Evolutionary conservation across 371 early-diverging fungal species (phyloP), one percentile per base, ranked within the genome.

Genomic region (Mortierella polycephala): DNA sequence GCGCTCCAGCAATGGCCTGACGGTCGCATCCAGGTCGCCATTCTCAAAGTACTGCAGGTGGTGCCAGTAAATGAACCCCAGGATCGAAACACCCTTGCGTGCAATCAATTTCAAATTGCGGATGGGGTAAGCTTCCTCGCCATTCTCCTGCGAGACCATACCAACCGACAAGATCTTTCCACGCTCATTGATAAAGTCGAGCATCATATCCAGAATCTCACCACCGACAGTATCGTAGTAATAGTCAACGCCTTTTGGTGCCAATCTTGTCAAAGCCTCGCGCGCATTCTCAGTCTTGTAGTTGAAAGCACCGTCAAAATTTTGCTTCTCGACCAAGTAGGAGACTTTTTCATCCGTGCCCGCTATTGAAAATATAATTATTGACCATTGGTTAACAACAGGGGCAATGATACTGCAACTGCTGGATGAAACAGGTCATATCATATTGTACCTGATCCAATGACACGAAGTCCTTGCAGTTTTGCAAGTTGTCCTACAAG

Each of bases 401-500:
- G 45, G 2, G 41, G 1, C 23, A 18, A 51, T 44, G 10, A 13
- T 42, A 39, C 3, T 41, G 37, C 46, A 57, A 42, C 51, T 18
- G 51, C 18, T 18, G 10, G 51, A n/a, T 47, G 47, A 14, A 10
- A 47, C 47, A 47, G 11, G 57, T 57, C 18, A 57, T 40, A 14
- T 40, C 16, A 58, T n/a, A 41, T 57, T 45, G 6, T 60, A 71
- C 71, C 73, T 54, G 73, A 72, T 59, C 75, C 75, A 59, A 75
- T 75, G 6, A 75, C 75, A 14, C 14, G 49, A 12, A 75, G 54
- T 5, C 75, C 75, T 20, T 62, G 66, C 2, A n/a, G 23, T 45
- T 75, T 75, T 13, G 75, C 75, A 16, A 75, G 58, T 52, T 75
- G 75, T 4, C 75, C 75, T 20, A 86, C 88, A 16, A 88, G 67